Conservation (phyloP, 495 filamentous ascomycete species). For the Gamarada debralockiae region DNA sequence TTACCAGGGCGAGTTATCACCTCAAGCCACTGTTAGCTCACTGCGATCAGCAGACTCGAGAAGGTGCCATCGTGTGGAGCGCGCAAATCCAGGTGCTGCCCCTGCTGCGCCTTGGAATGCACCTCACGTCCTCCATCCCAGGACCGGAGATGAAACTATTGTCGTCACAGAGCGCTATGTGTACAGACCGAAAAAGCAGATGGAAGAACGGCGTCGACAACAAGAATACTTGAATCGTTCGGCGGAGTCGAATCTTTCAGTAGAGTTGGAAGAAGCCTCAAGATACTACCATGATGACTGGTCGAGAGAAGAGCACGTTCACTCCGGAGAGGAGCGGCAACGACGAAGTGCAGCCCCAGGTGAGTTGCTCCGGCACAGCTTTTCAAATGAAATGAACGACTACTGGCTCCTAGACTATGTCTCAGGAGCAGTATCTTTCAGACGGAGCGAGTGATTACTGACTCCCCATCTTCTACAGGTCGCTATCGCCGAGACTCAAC, state of each 20-base stretch:
- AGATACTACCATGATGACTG: constrained; percentile 20
- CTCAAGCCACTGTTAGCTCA: background rate
- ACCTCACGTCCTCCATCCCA: constrained; percentile 6
- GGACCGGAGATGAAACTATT: background rate
- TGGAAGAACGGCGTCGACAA: constrained; percentile 3
- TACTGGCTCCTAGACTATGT: no score
- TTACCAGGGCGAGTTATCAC: no score
- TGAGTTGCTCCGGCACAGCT: no score
- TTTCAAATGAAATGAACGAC: no score
- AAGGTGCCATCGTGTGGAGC: background rate
- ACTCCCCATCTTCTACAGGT: no score
- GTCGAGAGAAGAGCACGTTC: constrained; percentile 1
- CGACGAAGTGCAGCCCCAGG: no score
- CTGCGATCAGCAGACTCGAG: background rate
- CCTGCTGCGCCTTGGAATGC: background rate
- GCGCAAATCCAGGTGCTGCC: background rate
- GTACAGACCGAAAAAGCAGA: constrained; percentile 7
- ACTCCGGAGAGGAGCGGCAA: background rate
- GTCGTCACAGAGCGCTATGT: constrained; percentile 10
- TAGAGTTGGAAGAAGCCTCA: constrained; percentile 4
- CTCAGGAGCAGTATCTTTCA: no score
- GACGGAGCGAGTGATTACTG: no score
- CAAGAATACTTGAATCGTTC: constrained; percentile 2
- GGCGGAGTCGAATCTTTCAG: background rate
- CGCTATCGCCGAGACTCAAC: constrained; percentile 11